A percentile compares a stretch with the other conserved stretches of the same genome.
These are phyloP conservation scores for Silybum marianum DNA, from an alignment of 129 eudicot genomes.

Conservation along the genomic window DNA sequence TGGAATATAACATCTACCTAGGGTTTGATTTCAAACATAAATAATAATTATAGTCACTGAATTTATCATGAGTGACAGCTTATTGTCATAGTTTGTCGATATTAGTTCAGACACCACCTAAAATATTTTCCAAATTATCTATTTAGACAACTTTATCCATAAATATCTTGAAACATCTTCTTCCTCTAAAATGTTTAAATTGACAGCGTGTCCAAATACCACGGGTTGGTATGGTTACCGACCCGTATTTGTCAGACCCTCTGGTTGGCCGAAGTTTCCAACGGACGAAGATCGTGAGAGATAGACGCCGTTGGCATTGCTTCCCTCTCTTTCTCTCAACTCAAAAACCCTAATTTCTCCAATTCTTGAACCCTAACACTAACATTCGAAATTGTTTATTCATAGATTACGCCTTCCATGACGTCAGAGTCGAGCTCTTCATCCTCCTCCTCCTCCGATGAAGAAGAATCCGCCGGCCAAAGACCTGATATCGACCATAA, in stretches of 20 bases:
- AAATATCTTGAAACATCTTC: too few relatives aligned
- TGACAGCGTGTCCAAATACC: background rate
- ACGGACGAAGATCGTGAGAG: background rate
- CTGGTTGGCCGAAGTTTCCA: conserved; percentile 15
- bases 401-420: conserved; percentile 29
- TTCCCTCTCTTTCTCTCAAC: background rate
- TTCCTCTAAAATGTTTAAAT: too few relatives aligned
- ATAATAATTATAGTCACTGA: too few relatives aligned
- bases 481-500: conserved; percentile 44
- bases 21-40: too few relatives aligned
- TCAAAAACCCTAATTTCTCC: conserved; percentile 19
- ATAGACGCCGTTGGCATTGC: conserved; percentile 2
- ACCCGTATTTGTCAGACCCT: background rate
- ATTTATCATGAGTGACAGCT: too few relatives aligned
- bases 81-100: too few relatives aligned
- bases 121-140: too few relatives aligned
- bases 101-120: too few relatives aligned
- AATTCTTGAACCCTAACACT: conserved; percentile 17
- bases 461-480: conserved; percentile 32
- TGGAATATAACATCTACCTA: too few relatives aligned
- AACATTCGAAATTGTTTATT: background rate
- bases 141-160: too few relatives aligned
- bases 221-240: background rate
- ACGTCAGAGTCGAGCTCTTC: conserved; percentile 47
- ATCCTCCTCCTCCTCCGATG: conserved; percentile 43